Evolutionary conservation across 2,329 filamentous ascomycete genomes (phyloP), one percentile per base, ranked within the genome.

Genomic region (Fusarium redolens): DNA sequence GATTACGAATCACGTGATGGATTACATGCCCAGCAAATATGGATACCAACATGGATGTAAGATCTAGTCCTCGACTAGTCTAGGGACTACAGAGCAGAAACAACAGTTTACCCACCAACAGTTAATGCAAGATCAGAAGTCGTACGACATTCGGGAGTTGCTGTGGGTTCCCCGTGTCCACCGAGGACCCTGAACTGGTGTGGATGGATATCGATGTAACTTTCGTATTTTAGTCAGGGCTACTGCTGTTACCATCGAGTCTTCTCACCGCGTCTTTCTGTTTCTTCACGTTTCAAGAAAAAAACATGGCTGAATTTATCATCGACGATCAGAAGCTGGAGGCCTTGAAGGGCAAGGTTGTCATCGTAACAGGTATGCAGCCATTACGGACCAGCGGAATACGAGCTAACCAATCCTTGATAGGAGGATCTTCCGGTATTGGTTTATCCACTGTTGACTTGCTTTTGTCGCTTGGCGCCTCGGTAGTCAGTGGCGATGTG

Each of bases 361-460:
- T 87, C n/a, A 74, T 89, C 31, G 81, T 90, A 18, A 89, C 87
- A 86, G 75, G 75, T 77, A 62, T 2, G 51, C 12, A 13, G 25
- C 6, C 13, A 25, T 30, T 43, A 25, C 22, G 3, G n/a, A 22
- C 5, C n/a, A 18, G 22, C 12, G 8, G 15, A 7, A 61, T 8
- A 4, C 7, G 17, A 20, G 35, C 59, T 61, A 25, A 61, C 5
- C 4, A 33, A 48, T 60, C 48, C 43, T 6, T 20, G 40, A n/a
- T 33, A 78, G 88, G 89, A 54, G 87, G 87, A 62, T 88, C 87
- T 1, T 89, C 88, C 5, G 90, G 90, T 20, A 91, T 91, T 59
- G 89, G 89, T 37, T 83, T 90, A 18, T 87, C 87, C 60, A 90
- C 89, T 2, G 83, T 85, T 12, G 78, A 85, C 13, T 80, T 87